Conservation (phyloP, 495 filamentous ascomycete genomes). For the Pyronema omphalodes region DNA sequence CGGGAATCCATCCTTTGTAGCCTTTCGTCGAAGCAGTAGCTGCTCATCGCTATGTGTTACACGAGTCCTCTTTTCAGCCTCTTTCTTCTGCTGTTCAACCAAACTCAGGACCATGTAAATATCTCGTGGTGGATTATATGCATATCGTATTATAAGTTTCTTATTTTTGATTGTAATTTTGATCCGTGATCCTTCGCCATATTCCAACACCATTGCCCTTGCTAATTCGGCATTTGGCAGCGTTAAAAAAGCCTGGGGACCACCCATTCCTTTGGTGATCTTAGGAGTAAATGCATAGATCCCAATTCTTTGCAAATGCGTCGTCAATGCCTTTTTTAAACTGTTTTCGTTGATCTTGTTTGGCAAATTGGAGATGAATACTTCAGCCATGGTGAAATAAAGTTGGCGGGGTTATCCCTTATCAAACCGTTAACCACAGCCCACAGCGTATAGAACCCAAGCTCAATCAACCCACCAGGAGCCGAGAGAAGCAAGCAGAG, state of each 20-base stretch:
- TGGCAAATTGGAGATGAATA: not conserved
- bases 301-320: not conserved
- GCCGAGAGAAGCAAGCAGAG: too few species aligned
- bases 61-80: conserved; percentile 4
- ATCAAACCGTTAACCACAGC: not conserved
- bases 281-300: not conserved
- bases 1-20: not conserved
- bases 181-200: not conserved
- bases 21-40: not conserved
- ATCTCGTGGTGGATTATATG: not conserved
- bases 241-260: not conserved
- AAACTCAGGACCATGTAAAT: conserved; percentile 9
- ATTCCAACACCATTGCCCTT: not conserved
- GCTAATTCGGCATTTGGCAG: not conserved
- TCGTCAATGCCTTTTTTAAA: not conserved
- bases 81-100: conserved; percentile 1
- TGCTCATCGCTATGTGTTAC: too few species aligned
- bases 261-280: not conserved
- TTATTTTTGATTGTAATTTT: not conserved
- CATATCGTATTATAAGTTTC: not conserved
- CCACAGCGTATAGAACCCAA: too few species aligned
- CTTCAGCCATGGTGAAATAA: not conserved
- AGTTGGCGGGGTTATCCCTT: not conserved
- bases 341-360: not conserved
- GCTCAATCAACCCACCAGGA: too few species aligned